Conservation (phyloP, 202 grass and related monocot species). For the Dendrocalamus latiflorus region DNA sequence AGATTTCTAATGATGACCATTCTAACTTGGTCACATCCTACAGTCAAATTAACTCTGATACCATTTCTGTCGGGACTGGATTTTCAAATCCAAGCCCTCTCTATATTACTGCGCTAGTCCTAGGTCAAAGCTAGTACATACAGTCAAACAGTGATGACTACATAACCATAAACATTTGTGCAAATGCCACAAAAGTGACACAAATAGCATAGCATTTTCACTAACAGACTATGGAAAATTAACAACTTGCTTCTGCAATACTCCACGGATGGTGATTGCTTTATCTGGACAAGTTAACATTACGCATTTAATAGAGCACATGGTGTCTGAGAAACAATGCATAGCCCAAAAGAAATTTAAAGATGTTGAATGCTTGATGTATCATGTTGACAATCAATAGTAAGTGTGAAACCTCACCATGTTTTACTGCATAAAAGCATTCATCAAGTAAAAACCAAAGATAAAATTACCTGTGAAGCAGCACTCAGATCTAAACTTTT, state of each 20-base stretch:
- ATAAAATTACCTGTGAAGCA: slow-evolving; percentile 80
- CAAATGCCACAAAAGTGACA: neutral
- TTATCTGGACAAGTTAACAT: neutral
- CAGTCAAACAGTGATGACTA: no score
- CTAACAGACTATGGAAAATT: neutral
- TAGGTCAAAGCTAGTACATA: no score
- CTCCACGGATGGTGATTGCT: neutral
- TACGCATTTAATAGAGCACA: neutral
- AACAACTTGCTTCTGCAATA: neutral
- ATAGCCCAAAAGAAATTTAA: neutral
- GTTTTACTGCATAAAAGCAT: neutral
- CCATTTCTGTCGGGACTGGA: no score
- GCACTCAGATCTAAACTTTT: slow-evolving; percentile 95
- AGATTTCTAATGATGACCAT: no score
- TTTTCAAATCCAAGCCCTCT: no score
- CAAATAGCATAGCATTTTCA: neutral
- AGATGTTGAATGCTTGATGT: neutral
- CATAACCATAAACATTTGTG: neutral
- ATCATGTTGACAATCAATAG: neutral
- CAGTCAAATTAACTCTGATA: no score
- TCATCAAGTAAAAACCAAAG: neutral
- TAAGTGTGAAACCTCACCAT: slow-evolving; percentile 2
- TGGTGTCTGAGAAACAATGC: neutral
- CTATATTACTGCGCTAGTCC: no score
- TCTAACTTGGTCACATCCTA: no score